A percentile compares a stretch with the other conserved stretches of the same genome.
These are phyloP conservation scores for Anthracocystis walkeri DNA, from an alignment of 1,284 basidiomycete species.

Conservation along the genomic window DNA sequence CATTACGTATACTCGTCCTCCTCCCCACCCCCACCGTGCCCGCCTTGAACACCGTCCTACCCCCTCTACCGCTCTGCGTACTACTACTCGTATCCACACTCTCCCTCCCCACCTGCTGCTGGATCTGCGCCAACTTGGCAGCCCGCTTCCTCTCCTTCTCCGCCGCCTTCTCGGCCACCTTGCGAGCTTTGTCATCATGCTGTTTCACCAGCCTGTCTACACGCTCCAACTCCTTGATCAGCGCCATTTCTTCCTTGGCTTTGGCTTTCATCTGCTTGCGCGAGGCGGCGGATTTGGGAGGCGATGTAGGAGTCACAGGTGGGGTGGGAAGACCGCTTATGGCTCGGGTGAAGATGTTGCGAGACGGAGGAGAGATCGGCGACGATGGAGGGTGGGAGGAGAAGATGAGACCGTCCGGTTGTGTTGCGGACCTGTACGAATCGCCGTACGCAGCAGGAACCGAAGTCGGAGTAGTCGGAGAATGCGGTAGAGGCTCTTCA, in stretches of 20 bases:
- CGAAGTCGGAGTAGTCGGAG: slow-evolving; percentile 20
- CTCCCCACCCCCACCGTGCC: slow-evolving; percentile 2
- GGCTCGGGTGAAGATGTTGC: slow-evolving; percentile 13
- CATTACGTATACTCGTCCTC: slow-evolving; percentile 18
- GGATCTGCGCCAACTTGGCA: slow-evolving; percentile 18
- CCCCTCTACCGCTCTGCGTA: neutral
- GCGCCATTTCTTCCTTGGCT: slow-evolving; percentile 53
- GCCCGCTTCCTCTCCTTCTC: slow-evolving; percentile 30
- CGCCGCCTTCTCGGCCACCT: slow-evolving; percentile 31
- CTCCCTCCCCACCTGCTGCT: slow-evolving; percentile 8
- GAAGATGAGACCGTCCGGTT: slow-evolving; percentile 20
- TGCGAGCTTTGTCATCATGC: slow-evolving; percentile 51
- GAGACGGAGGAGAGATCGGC: slow-evolving; percentile 1
- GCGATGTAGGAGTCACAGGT: slow-evolving; percentile 24
- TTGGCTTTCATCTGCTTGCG: slow-evolving; percentile 55
- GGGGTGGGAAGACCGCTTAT: slow-evolving; percentile 17
- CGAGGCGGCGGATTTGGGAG: neutral
- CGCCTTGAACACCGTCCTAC: slow-evolving; percentile 45
- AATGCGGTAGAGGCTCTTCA: slow-evolving; percentile 8
- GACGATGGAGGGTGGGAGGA: slow-evolving; percentile 5
- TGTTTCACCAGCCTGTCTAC: slow-evolving; percentile 53
- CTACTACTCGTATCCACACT: neutral
- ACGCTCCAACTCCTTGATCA: slow-evolving; percentile 53
- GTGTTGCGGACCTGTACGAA: neutral
- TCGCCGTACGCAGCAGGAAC: neutral